phyloP scores from a whole-genome alignment of 352 stramenopile genomes.

The Pythium angustatum region DNA sequence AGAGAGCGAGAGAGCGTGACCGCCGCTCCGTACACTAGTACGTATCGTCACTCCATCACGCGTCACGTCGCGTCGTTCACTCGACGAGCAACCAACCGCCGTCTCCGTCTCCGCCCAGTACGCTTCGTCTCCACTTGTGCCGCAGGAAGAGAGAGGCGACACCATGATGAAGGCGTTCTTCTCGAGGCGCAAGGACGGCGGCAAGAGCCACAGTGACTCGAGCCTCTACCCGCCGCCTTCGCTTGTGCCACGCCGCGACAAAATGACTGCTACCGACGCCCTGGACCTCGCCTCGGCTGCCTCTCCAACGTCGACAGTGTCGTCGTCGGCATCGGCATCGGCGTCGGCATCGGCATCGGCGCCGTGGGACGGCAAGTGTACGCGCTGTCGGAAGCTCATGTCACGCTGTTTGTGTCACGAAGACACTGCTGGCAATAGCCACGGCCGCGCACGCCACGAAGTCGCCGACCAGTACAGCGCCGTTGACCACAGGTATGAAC shows the following conservation, averaged over 20 bases:
- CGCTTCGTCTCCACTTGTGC: too few species aligned
- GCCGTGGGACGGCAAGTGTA: slow-evolving; percentile 33
- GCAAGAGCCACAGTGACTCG: slow-evolving; percentile 30
- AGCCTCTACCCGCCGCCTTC: slow-evolving; percentile 23
- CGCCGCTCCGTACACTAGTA: background rate
- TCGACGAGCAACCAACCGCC: background rate
- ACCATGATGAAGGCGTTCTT: slow-evolving; percentile 29
- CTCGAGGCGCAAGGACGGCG: slow-evolving; percentile 27
- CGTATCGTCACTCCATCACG: background rate
- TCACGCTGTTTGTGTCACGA: slow-evolving; percentile 31
- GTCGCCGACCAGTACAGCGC: slow-evolving; percentile 1
- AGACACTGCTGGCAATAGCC: background rate
- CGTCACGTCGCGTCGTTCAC: background rate
- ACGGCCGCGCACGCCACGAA: background rate
- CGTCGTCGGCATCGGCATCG: background rate
- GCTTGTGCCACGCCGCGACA: slow-evolving; percentile 1
- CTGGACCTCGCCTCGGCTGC: slow-evolving; percentile 15
- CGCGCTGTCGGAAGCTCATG: slow-evolving; percentile 33
- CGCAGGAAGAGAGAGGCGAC: too few species aligned
- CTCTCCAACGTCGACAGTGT: background rate
- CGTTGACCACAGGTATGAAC: slow-evolving; percentile 1
- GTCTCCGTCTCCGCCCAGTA: background rate
- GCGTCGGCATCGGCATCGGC: background rate
- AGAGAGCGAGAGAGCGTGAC: background rate
- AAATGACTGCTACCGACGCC: slow-evolving; percentile 1